A percentile compares a stretch with the other conserved stretches of the same genome.
These are phyloP conservation scores for Raddia distichophylla DNA, from an alignment of 176 grass and related monocot species.

Conservation along the genomic window DNA sequence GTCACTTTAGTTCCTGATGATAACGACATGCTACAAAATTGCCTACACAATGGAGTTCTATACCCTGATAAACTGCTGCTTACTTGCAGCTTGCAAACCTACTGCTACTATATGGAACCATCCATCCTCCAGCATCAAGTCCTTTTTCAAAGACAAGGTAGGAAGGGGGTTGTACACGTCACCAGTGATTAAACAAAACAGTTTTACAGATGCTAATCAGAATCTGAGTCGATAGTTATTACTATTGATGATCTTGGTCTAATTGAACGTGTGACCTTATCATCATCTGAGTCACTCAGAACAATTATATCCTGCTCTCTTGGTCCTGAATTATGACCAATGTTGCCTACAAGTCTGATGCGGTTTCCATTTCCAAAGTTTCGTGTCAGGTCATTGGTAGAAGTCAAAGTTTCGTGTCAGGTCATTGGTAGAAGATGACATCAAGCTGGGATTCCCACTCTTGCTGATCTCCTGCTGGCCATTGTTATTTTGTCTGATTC, in stretches of 20 bases:
- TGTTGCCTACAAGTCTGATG: constrained; percentile 34
- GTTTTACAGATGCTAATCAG: constrained; percentile 50
- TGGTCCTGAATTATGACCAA: constrained; percentile 34
- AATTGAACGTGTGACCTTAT: constrained; percentile 57
- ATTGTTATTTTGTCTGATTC: constrained; percentile 52
- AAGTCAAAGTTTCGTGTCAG: constrained; percentile 32
- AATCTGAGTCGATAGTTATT: constrained; percentile 63
- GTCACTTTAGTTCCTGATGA: neutral
- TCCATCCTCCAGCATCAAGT: constrained; percentile 11
- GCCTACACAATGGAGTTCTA: neutral
- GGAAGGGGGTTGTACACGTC: neutral
- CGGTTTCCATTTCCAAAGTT: constrained; percentile 37
- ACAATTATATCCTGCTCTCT: constrained; percentile 66
- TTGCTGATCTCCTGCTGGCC: constrained; percentile 55
- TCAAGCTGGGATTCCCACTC: constrained; percentile 30
- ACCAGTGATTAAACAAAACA: neutral
- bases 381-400: constrained; percentile 31
- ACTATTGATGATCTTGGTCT: constrained; percentile 38
- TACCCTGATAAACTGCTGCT: neutral
- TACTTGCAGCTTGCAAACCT: neutral
- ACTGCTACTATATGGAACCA: neutral
- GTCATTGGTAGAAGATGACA: constrained; percentile 36
- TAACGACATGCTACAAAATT: constrained; percentile 26
- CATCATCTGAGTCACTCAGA: constrained; percentile 94
- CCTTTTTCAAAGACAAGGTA: neutral